Percentiles rank a stretch among this genome's conserved stretches.
Conservation (phyloP, 331 rosid genomes). For the Acacia concinna region DNA sequence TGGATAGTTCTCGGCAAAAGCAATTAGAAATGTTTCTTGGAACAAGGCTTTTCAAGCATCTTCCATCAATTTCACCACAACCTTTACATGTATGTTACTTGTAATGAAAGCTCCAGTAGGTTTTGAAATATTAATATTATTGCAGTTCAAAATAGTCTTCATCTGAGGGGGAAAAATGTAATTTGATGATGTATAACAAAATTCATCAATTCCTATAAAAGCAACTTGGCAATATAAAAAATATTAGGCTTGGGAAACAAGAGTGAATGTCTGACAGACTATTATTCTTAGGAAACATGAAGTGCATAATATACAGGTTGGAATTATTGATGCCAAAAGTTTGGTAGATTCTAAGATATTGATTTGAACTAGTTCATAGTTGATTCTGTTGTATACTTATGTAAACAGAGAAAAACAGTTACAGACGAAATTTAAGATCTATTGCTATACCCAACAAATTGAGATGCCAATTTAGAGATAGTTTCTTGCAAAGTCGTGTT, state of each 20-base stretch:
- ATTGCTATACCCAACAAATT: background rate
- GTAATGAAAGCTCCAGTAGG: constrained; percentile 11
- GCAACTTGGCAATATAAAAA: background rate
- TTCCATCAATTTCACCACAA: constrained; percentile 83
- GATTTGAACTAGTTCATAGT: background rate
- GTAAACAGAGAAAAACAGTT: background rate
- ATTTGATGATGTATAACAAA: background rate
- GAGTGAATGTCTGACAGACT: background rate
- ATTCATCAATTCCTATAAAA: background rate
- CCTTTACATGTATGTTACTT: constrained; percentile 81
- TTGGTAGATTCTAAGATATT: background rate
- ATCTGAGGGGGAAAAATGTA: background rate
- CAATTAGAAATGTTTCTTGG: constrained; percentile 96
- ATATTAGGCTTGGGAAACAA: background rate
- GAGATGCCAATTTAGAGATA: background rate
- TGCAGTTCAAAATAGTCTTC: background rate
- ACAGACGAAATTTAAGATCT: background rate
- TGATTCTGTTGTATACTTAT: background rate
- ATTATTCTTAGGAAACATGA: background rate
- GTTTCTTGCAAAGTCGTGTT: background rate
- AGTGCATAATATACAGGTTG: background rate
- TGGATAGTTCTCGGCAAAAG: constrained; percentile 99
- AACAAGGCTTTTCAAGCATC: constrained; percentile 94
- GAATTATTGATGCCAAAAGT: background rate
- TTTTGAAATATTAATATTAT: background rate